Evolutionary conservation across 768 basidiomycete genomes (phyloP), one percentile per base, ranked within the genome.

Genomic region (Lentinula guzmanii): DNA sequence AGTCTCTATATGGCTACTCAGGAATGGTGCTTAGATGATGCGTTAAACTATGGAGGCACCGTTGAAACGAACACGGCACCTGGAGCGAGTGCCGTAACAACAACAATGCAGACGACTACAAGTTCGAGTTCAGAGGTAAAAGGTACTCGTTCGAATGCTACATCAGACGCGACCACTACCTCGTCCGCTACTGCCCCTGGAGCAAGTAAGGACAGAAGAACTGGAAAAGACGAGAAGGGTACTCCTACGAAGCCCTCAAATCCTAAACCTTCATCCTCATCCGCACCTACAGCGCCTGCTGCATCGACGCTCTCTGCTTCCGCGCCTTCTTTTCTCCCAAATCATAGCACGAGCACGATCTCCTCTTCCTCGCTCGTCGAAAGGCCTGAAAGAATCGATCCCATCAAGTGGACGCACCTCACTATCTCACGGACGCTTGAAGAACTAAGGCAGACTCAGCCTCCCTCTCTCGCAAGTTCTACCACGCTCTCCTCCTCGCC

Each of bases 1-100:
- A 90, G 90, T 6, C 78, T 93, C 2, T 90, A 92, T 65, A 89
- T 92, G 81, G 89, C 92, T 42, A 92, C 93, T 75, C 80, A 0
- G 68, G 79, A 8, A 87, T 91, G 63, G 81, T 82, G 8, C 85
- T 28, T 56, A 21, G 55, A 56, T 18, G 55, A 56, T 33, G 55
- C 55, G 9, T 9, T 43, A 5, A 16, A 37, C 11, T 54, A 37
- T n/a, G 33, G 16, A n/a, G 28, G 10, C 8, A 11, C 21, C 21
- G 48, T 33, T 33, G 31, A 33, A 24, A 18, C 24, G 9, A 41
- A 21, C 35, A 18, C 6, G 21, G n/a, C 39, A 4, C 18, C 15
- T 33, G 41, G 24, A 16, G 31, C 37, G 21, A 18, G 24, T 10
- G 15, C 4, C 6, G n/a, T 28, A 11, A 16, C 51, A 39, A 39